Evolutionary conservation across 75 land plant species (phyloP).

Genomic region (Sequoia sempervirens): DNA sequence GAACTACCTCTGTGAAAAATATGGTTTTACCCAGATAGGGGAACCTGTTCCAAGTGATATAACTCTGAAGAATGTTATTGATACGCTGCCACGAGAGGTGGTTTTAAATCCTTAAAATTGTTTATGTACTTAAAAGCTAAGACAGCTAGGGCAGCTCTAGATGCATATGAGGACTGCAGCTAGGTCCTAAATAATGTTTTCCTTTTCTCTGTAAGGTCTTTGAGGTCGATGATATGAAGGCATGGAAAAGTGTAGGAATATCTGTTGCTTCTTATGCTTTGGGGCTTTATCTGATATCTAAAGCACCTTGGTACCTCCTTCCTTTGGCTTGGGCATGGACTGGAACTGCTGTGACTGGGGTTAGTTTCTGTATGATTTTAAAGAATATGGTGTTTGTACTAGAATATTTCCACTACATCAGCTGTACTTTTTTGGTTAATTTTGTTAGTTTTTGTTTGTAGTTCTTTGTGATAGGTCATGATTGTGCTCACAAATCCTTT

Average conservation of each 20-base stretch:
- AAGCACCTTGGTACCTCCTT: constrained; percentile 93
- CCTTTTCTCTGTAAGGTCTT: constrained; percentile 50
- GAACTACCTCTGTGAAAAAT: constrained; percentile 54
- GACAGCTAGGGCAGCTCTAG: background rate
- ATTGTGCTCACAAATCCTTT: constrained; percentile 95
- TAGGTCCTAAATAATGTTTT: background rate
- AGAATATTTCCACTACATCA: background rate
- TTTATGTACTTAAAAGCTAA: constrained; percentile 3
- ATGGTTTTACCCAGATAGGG: constrained; percentile 89
- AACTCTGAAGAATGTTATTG: constrained; percentile 73
- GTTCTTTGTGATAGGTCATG: constrained; percentile 98
- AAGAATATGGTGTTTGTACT: background rate
- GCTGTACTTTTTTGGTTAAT: background rate
- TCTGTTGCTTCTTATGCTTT: constrained; percentile 66
- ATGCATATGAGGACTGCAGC: background rate
- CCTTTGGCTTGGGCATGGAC: constrained; percentile 96
- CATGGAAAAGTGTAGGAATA: constrained; percentile 75
- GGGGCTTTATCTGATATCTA: constrained; percentile 72
- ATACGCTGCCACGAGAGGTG: constrained; percentile 75
- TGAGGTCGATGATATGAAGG: constrained; percentile 81
- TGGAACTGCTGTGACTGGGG: constrained; percentile 92
- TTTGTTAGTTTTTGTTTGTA: constrained; percentile 15
- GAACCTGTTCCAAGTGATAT: constrained; percentile 79
- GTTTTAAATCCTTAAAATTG: background rate
- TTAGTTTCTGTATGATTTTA: constrained; percentile 26